A percentile compares a stretch with the other conserved stretches of the same genome.
Evolutionary conservation across 306 rosid species (phyloP).

Genomic region (Pterocarpus macrocarpus): DNA sequence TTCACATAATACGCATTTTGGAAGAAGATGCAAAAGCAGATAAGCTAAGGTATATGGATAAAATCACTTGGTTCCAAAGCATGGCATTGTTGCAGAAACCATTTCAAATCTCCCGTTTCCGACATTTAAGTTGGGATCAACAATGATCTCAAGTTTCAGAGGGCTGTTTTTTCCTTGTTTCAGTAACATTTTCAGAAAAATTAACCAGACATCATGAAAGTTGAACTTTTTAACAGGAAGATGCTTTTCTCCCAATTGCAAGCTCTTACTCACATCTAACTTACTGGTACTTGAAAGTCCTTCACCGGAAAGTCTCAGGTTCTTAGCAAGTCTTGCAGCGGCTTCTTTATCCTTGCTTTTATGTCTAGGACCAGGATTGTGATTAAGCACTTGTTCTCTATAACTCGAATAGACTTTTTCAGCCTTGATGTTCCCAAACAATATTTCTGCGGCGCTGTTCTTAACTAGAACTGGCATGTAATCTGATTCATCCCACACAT

Average conservation of each 20-base stretch:
- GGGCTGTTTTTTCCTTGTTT: constrained; percentile 75
- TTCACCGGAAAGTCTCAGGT: constrained; percentile 33
- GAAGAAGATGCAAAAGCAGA: constrained; percentile 8
- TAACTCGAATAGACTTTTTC: constrained; percentile 63
- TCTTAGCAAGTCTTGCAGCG: constrained; percentile 3
- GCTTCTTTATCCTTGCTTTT: constrained; percentile 32
- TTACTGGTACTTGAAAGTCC: constrained; percentile 49
- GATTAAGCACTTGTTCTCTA: constrained; percentile 46
- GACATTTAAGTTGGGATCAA: constrained; percentile 57
- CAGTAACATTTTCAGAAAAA: constrained; percentile 73
- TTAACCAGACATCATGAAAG: constrained; percentile 68
- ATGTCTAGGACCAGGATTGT: constrained; percentile 24
- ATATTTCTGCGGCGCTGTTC: constrained; percentile 79
- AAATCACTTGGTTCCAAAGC: constrained; percentile 51
- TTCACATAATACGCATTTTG: neutral
- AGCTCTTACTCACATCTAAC: constrained; percentile 34
- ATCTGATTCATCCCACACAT: constrained; percentile 81
- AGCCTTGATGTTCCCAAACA: constrained; percentile 87
- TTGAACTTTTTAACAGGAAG: constrained; percentile 35
- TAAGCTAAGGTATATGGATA: neutral
- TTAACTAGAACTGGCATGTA: constrained; percentile 70
- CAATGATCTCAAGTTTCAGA: constrained; percentile 65
- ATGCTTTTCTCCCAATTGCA: constrained; percentile 44
- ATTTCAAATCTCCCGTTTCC: constrained; percentile 83
- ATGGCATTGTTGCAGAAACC: constrained; percentile 69